These are phyloP conservation scores for Ephemerocybe angulata DNA, from an alignment of 768 basidiomycete genomes.

Conservation along the genomic window DNA sequence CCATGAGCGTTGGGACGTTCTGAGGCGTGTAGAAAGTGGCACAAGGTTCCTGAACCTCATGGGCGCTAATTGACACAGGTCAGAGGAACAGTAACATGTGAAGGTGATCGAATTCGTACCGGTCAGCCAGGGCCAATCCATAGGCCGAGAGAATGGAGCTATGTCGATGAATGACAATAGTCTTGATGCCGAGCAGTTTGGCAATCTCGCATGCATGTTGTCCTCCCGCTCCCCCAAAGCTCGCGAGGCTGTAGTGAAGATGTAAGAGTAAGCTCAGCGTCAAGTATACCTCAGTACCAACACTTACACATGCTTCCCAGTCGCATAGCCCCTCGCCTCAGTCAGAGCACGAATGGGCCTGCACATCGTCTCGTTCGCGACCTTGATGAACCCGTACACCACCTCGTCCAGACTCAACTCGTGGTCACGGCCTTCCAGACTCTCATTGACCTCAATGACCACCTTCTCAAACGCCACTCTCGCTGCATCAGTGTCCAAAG, in stretches of 20 bases:
- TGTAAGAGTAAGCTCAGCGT: not conserved
- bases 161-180: constrained; percentile 84
- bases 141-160: constrained; percentile 93
- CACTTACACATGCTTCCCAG: constrained; percentile 62
- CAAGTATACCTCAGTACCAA: not conserved
- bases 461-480: constrained; percentile 62
- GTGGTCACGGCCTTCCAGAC: constrained; percentile 23
- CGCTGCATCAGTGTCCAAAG: constrained; percentile 74
- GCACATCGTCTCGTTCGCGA: constrained; percentile 96
- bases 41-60: constrained; percentile 86
- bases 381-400: constrained; percentile 93
- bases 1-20: constrained; percentile 50
- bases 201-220: constrained; percentile 95
- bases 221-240: constrained; percentile 88
- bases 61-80: constrained; percentile 48
- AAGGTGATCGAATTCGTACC: constrained; percentile 26
- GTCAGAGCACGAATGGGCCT: constrained; percentile 89
- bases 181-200: constrained; percentile 77
- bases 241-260: constrained; percentile 57
- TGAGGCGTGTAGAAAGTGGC: constrained; percentile 71
- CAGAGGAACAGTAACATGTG: not conserved
- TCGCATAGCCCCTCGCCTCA: constrained; percentile 84
- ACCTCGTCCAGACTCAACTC: constrained; percentile 71
- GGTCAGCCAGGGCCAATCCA: constrained; percentile 87
- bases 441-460: constrained; percentile 68